A percentile compares a stretch with the other conserved stretches of the same genome.
Conservation (phyloP, 352 stramenopile species). For the Phytophthora quininea region DNA sequence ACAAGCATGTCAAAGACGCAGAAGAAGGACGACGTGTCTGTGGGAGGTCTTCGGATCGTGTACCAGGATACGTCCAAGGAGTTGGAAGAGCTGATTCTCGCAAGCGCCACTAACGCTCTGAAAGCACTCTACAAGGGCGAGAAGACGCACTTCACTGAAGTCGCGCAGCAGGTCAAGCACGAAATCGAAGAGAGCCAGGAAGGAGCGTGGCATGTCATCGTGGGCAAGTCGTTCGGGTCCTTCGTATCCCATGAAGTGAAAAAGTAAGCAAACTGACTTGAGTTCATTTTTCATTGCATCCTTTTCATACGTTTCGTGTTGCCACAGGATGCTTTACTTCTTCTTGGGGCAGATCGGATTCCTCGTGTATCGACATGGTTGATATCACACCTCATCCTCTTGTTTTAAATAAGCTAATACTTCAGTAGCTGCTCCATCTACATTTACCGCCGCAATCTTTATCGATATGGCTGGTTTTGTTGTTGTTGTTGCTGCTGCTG, state of each 20-base stretch:
- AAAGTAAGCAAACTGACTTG: conserved; percentile 49
- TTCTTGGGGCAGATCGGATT: conserved; percentile 84
- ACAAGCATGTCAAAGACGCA: conserved; percentile 68
- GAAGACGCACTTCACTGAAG: conserved; percentile 83
- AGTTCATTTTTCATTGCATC: conserved; percentile 7
- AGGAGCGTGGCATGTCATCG: conserved; percentile 84
- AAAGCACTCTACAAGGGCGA: conserved; percentile 87
- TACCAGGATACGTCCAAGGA: conserved; percentile 76
- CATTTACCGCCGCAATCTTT: conserved; percentile 4
- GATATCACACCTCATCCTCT: conserved; percentile 14
- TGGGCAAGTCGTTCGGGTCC: conserved; percentile 86
- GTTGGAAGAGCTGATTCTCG: conserved; percentile 72
- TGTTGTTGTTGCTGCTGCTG: conserved; percentile 27
- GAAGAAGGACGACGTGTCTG: conserved; percentile 82
- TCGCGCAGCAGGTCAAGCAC: conserved; percentile 82
- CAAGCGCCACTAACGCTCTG: conserved; percentile 78
- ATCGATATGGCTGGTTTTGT: not conserved
- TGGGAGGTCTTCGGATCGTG: conserved; percentile 70
- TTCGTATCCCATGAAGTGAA: conserved; percentile 88
- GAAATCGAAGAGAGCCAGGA: conserved; percentile 72
- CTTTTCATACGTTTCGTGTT: conserved; percentile 6
- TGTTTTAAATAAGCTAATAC: conserved; percentile 44
- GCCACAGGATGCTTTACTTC: conserved; percentile 78
- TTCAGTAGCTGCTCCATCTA: conserved; percentile 10
- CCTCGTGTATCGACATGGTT: conserved; percentile 78